Percentiles rank a stretch among this genome's conserved stretches.
phyloP scores from a whole-genome alignment of 345 rosid genomes.

The Salix arbutifolia region DNA sequence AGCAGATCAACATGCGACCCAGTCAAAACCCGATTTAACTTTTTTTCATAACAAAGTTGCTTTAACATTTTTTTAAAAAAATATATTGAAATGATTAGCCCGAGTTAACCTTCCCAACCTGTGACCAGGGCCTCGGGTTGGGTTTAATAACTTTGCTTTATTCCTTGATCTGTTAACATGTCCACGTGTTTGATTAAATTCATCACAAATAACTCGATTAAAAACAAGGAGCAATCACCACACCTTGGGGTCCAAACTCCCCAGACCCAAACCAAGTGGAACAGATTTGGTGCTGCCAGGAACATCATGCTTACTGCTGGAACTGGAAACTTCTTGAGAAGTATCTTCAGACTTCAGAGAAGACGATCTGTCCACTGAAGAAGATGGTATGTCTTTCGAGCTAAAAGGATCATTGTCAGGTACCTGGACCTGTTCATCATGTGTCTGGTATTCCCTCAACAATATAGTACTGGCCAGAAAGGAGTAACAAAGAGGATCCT shows the following conservation, averaged over 20 bases:
- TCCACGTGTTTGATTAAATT: neutral
- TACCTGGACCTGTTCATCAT: slow-evolving; percentile 15
- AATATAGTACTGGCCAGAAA: slow-evolving; percentile 8
- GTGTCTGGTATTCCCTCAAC: slow-evolving; percentile 28
- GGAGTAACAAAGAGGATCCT: neutral
- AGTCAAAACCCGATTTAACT: too few species aligned
- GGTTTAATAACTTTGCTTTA: neutral
- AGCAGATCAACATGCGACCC: too few species aligned
- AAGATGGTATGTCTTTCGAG: slow-evolving; percentile 32
- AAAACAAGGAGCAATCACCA: slow-evolving; percentile 3
- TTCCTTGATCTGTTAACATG: neutral
- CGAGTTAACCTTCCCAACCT: too few species aligned
- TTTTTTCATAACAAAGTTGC: too few species aligned
- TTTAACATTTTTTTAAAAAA: too few species aligned
- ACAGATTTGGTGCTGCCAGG: slow-evolving; percentile 33
- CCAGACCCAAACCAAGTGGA: slow-evolving; percentile 89
- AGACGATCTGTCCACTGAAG: neutral
- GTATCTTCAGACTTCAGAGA: slow-evolving; percentile 35
- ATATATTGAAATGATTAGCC: too few species aligned
- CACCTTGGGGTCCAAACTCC: slow-evolving; percentile 84
- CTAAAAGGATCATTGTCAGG: slow-evolving; percentile 15
- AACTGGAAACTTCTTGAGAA: slow-evolving; percentile 30
- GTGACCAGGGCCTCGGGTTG: too few species aligned
- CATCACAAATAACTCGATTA: neutral
- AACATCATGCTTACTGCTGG: slow-evolving; percentile 35